These are phyloP conservation scores for Phytophthora agathidicida DNA, from an alignment of 352 stramenopile species.

Conservation along the genomic window DNA sequence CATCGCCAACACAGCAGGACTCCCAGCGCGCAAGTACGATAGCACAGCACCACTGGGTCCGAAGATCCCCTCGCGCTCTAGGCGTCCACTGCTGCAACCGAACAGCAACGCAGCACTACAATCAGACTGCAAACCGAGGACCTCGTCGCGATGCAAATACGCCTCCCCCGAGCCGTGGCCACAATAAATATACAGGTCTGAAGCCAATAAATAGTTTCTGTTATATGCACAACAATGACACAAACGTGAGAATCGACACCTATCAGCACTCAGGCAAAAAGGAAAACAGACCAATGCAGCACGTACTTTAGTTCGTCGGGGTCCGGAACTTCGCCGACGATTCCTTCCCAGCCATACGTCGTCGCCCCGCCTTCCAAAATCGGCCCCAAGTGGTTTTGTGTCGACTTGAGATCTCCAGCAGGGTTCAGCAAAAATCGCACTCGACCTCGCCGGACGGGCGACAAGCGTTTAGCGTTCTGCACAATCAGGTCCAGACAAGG, in stretches of 20 bases:
- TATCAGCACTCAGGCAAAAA: too few species aligned
- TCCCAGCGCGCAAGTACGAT: constrained; percentile 93
- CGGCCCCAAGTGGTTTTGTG: constrained; percentile 61
- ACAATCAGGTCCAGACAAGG: constrained; percentile 71
- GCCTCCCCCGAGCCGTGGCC: constrained; percentile 96
- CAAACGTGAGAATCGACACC: constrained; percentile 1
- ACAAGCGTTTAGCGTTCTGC: constrained; percentile 30
- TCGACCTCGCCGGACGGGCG: constrained; percentile 28
- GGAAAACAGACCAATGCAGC: neutral
- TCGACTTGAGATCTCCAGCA: constrained; percentile 70
- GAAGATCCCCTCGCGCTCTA: constrained; percentile 89
- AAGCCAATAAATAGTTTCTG: constrained; percentile 56
- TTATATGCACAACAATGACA: neutral
- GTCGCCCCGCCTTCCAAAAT: constrained; percentile 44
- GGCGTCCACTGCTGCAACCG: constrained; percentile 96
- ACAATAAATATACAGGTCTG: constrained; percentile 96
- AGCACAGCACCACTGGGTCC: constrained; percentile 95
- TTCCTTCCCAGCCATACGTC: constrained; percentile 57
- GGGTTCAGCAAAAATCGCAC: constrained; percentile 80
- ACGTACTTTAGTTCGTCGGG: constrained; percentile 55
- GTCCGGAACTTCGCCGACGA: constrained; percentile 53
- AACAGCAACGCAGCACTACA: constrained; percentile 94
- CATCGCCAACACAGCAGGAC: constrained; percentile 96
- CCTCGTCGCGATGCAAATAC: constrained; percentile 88
- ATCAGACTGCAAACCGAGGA: constrained; percentile 52